A percentile compares a stretch with the other conserved stretches of the same genome.
Evolutionary conservation across 306 rosid genomes (phyloP).

Genomic region (Elaeagnus macrophylla): DNA sequence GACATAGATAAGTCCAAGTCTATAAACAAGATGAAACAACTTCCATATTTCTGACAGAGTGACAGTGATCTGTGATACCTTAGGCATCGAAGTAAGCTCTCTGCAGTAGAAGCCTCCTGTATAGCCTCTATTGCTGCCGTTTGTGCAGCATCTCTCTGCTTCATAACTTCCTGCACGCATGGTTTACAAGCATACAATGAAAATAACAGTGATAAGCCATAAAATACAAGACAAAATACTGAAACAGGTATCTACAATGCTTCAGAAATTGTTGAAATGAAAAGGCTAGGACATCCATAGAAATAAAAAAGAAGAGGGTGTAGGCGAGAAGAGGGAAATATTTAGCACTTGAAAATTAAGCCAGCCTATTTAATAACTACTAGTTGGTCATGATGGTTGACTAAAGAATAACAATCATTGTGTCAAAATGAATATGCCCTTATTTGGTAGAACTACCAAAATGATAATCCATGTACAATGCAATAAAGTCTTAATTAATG

Average conservation of each 20-base stretch:
- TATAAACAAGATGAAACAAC: not conserved
- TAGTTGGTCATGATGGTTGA: no score
- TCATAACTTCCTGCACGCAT: constrained; percentile 66
- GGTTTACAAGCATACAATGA: constrained; percentile 13
- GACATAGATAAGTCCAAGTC: not conserved
- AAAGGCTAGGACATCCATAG: not conserved
- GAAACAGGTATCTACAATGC: not conserved
- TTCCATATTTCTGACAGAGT: constrained; percentile 1
- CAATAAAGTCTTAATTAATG: no score
- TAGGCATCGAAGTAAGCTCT: constrained; percentile 75
- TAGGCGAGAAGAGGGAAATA: not conserved
- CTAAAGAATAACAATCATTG: no score
- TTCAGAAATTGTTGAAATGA: not conserved
- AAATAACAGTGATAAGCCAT: constrained; percentile 7
- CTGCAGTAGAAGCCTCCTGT: constrained; percentile 93
- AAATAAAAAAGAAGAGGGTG: constrained; percentile 1
- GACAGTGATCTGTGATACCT: constrained; percentile 34
- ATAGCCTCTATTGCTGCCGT: constrained; percentile 83
- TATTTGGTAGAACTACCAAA: no score
- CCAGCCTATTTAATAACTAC: not conserved
- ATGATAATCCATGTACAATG: no score
- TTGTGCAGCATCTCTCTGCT: constrained; percentile 89
- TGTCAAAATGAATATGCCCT: no score
- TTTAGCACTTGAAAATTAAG: not conserved
- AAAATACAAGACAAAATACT: not conserved